Base-by-base conservation (phyloP, 2,329 filamentous ascomycete species). In the Didymella arachidicola region DNA sequence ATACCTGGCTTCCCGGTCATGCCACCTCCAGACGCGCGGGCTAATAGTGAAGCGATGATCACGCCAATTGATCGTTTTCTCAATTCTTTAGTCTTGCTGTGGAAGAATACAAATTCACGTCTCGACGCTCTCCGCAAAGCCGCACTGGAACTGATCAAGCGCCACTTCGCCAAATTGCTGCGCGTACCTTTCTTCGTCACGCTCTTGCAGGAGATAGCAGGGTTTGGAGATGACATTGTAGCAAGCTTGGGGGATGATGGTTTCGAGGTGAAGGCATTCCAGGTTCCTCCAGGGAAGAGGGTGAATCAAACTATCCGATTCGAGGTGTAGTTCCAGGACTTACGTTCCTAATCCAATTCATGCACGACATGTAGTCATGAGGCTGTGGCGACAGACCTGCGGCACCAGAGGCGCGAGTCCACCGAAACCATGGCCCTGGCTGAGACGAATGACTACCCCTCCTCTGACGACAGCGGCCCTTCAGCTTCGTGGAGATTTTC, bases 71-170 rank as follows among this genome's bases (percentile, higher is more conserved):
- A 66, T 36, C 59, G 58, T 4, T 66, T 71, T 36, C 58, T 72
- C 0, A 56, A 72, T 27, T 70, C 66, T 0, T 19, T 72, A 2
- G 61, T 65, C 12, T 54, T 71, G 36, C 50, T 71, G 11, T 71
- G 68, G 67, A 54, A 53, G 27, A 70, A 70, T 26, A 70, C 70
- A 7, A 4, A 19, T 2, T 26, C 49, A 16, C 46, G 56, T 8
- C 7, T 44, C 5, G 68, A 71, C 32, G n/a, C 44, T 10, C 45
- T 72, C 57, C 65, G 68, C 16, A 39, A 36, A 16, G 60, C 55
- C 0, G 60, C 58, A 18, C 43, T 72, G 32, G 60, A 66, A 26
- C 16, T 69, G 34, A 51, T 71, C 42, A 69, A 67, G 53, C 51
- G 53, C 2, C 14, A 54, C 5, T 41, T 72, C 4, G 53, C 42